Conservation (phyloP, 352 stramenopile species). For the Globisporangium iwayamae region DNA sequence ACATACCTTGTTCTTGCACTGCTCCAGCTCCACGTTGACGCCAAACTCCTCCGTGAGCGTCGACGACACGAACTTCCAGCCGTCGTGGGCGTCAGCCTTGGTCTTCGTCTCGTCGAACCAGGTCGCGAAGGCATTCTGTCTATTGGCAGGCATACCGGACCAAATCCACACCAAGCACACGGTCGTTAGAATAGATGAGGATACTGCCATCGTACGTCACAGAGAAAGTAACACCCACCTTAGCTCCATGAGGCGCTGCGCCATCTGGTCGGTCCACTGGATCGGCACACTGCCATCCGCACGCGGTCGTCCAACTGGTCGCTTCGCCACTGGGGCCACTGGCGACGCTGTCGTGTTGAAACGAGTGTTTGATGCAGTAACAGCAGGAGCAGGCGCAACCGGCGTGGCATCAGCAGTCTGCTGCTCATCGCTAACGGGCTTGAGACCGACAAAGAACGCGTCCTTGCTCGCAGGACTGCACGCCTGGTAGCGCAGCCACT, state of each 20-base stretch:
- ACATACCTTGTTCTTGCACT: constrained; percentile 16
- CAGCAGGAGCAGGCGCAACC: background rate
- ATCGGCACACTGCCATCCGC: background rate
- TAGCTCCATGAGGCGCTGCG: too few species aligned
- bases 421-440: background rate
- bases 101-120: background rate
- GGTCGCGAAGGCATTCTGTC: background rate
- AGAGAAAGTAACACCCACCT: background rate
- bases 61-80: constrained; percentile 8
- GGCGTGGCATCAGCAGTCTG: background rate
- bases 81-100: background rate
- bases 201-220: background rate
- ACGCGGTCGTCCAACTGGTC: constrained; percentile 3
- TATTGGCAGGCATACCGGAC: background rate
- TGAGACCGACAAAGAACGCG: background rate
- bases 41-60: constrained; percentile 7
- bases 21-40: background rate
- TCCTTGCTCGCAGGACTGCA: background rate
- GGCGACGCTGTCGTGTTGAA: background rate
- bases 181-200: background rate
- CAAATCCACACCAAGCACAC: background rate
- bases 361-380: background rate
- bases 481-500: constrained; percentile 1
- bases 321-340: background rate
- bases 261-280: constrained; percentile 13